phyloP scores from a whole-genome alignment of 1,139 yeast species.

The Yamadazyma friedrichii region DNA sequence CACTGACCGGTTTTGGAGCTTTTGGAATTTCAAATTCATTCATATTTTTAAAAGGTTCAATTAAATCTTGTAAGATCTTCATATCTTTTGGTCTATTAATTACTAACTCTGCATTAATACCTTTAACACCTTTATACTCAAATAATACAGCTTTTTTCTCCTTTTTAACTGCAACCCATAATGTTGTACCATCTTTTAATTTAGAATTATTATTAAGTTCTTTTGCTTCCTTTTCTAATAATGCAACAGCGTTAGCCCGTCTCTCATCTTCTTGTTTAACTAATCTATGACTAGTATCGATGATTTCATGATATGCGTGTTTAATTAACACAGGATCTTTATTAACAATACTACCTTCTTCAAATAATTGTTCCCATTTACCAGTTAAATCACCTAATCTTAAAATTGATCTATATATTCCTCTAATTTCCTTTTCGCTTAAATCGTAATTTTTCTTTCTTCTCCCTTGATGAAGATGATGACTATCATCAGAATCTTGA shows the following conservation, averaged over 20 bases:
- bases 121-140: slow-evolving; percentile 85
- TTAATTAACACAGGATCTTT: slow-evolving; percentile 82
- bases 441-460: slow-evolving; percentile 54
- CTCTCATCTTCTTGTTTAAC: slow-evolving; percentile 67
- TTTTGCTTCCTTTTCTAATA: slow-evolving; percentile 59
- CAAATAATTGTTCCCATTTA: slow-evolving; percentile 85
- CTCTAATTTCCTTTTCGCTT: slow-evolving; percentile 85
- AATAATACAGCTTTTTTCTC: slow-evolving; percentile 85
- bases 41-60: slow-evolving; percentile 56
- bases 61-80: slow-evolving; percentile 57
- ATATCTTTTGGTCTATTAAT: slow-evolving; percentile 81
- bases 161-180: slow-evolving; percentile 62
- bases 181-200: slow-evolving; percentile 41
- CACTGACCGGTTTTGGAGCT: slow-evolving; percentile 76
- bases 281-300: slow-evolving; percentile 58
- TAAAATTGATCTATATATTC: slow-evolving; percentile 78
- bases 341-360: slow-evolving; percentile 85
- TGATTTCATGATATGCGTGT: slow-evolving; percentile 71
- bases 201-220: slow-evolving; percentile 48
- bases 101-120: slow-evolving; percentile 86
- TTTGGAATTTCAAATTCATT: slow-evolving; percentile 55
- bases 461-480: slow-evolving; percentile 14
- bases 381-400: slow-evolving; percentile 77
- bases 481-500: slow-evolving; percentile 15
- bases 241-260: slow-evolving; percentile 53